Evolutionary conservation across 1,139 yeast species (phyloP), one percentile per base, ranked within the genome.

Genomic region (Saccharomycopsis hybrid): DNA sequence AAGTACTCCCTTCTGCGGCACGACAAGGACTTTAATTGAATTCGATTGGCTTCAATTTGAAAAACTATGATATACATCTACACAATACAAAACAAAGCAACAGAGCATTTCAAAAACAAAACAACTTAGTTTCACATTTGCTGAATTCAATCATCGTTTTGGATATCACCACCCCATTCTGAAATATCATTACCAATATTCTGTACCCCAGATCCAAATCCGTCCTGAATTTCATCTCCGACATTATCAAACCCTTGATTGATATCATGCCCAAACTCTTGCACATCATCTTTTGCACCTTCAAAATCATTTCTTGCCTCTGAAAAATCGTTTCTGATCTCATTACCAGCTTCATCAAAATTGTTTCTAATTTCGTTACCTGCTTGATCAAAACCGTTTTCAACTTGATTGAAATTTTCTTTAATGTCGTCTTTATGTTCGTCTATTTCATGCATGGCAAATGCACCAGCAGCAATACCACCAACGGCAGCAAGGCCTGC

Each of bases 401-500:
- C 5, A n/a, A n/a, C n/a, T n/a, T n/a, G n/a, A n/a, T n/a, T n/a
- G n/a, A n/a, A n/a, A n/a, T n/a, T n/a, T n/a, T n/a, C n/a, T n/a
- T 39, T 8, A 30, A 51, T 51, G 13, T 45, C 45, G 9, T 44
- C 43, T 11, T 32, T 32, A 40, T 51, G 47, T 32, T 51, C 54
- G 35, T 44, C 51, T 27, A 29, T 11, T 35, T 51, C 54, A 31
- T 51, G 49, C 25, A 31, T 29, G 30, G 49, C 51, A n/a, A 51
- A 27, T 7, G 52, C 54, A 35, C 48, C 52, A 33, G 48, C 52
- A 30, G 32, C 49, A 28, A 49, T 32, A 3, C 54, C 51, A 13
- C 54, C 54, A 30, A 29, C 52, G 29, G 49, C 52, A 11, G 46
- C 52, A 2, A 51, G 32, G 5, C 54, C 54, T 24, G 54, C 36